Percentiles rank a stretch among this genome's conserved stretches.
Evolutionary conservation across 1,284 basidiomycete genomes (phyloP).

Genomic region (Tilletia horrida): DNA sequence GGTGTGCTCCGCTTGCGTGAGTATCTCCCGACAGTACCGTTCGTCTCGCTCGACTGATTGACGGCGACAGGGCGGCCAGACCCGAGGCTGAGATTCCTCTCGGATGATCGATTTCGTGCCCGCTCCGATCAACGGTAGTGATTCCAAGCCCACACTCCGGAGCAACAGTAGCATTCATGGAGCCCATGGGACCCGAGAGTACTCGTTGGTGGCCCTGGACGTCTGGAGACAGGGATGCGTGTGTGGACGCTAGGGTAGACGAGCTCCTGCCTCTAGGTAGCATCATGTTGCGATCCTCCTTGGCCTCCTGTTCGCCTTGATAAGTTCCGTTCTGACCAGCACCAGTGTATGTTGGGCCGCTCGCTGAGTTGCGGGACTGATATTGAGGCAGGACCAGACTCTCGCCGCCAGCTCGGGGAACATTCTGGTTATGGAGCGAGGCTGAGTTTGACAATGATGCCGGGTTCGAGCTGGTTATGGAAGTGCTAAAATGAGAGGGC

Average conservation of each 20-base stretch:
- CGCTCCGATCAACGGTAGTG: too few relatives aligned
- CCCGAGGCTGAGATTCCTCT: neutral
- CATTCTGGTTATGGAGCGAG: too few relatives aligned
- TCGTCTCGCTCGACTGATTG: conserved; percentile 5
- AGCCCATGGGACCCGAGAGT: too few relatives aligned
- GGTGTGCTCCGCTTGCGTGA: neutral
- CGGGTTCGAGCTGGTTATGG: conserved; percentile 1
- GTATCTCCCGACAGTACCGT: neutral
- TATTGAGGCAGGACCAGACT: too few relatives aligned
- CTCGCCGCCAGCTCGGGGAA: too few relatives aligned
- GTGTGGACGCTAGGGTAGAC: neutral
- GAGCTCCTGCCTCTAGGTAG: neutral
- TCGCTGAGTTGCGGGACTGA: too few relatives aligned
- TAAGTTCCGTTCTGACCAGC: too few relatives aligned
- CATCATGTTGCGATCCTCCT: neutral
- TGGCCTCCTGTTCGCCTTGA: too few relatives aligned
- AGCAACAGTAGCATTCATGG: too few relatives aligned
- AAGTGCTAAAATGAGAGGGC: neutral
- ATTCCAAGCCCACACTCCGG: too few relatives aligned
- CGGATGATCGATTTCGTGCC: neutral
- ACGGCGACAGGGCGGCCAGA: neutral
- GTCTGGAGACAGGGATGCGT: neutral
- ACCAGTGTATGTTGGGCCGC: too few relatives aligned
- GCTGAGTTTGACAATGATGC: neutral
- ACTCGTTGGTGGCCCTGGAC: neutral